Evolutionary conservation across 2,329 filamentous ascomycete genomes (phyloP), one percentile per base, ranked within the genome.

Genomic region (Scytalidium lignicola): DNA sequence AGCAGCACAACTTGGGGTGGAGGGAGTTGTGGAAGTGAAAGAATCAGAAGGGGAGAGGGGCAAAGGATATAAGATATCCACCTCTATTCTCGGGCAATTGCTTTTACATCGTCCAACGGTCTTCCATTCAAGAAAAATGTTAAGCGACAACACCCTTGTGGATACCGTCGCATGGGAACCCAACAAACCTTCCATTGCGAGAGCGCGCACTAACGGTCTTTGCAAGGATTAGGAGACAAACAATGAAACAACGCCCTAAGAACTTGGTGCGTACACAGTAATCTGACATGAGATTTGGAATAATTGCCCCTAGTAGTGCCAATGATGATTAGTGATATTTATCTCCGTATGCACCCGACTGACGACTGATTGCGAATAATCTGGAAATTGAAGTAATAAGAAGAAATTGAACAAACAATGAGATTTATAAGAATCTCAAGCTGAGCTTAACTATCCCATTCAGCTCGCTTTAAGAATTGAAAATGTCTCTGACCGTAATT

Each of bases 41-140:
- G 46, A 21, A 23, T 21, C 39, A 44, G 18, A 17, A 23, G 43
- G n/a, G n/a, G n/a, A 48, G 39, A 21, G 20, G 20, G 46, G 39
- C 26, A 37, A 37, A 5, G 55, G 55, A 46, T 50, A 55, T 42
- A 55, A 46, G 23, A 58, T 40, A 10, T 44, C 18, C 3, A 60
- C 49, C 23, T 59, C 50, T 37, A 60, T 58, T n/a, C 20, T 52
- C 22, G 46, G 47, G 47, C 58, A 60, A 50, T 61, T 61, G 44
- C 49, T 58, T 43, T 45, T 53, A 40, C 53, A 53, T 18, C 51
- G 21, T 20, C 48, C 40, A 12, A 29, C 18, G 17, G 39, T 48
- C 8, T 47, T 48, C 18, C 28, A 48, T 41, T 43, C 46, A 41
- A 51, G 58, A 23, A 58, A 54, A 44, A 60, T n/a, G 43, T 57